Percentiles rank a stretch among this genome's conserved stretches.
phyloP scores from a whole-genome alignment of 257 asterid genomes.

The Scutellaria baicalensis region DNA sequence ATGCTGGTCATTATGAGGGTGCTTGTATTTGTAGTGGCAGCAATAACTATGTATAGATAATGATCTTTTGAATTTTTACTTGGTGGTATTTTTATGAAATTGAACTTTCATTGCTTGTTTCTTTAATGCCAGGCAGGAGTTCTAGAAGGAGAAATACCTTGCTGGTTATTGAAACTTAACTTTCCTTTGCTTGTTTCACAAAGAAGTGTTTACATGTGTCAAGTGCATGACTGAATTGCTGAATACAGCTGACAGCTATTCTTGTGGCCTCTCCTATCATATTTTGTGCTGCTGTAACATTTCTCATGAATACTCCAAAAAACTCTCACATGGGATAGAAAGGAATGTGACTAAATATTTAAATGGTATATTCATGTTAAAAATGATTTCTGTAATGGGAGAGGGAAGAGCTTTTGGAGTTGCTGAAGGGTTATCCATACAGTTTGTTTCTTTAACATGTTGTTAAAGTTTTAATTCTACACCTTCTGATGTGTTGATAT shows the following conservation, averaged over 20 bases:
- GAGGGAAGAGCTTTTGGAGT: not conserved
- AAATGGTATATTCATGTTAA: not conserved
- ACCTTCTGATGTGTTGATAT: not conserved
- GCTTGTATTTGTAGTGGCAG: too few relatives aligned
- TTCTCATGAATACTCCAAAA: not conserved
- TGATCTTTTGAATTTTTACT: too few relatives aligned
- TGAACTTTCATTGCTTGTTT: too few relatives aligned
- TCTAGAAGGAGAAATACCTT: too few relatives aligned
- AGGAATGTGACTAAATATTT: not conserved
- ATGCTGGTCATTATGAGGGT: too few relatives aligned
- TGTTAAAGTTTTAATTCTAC: not conserved
- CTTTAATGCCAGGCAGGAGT: too few relatives aligned
- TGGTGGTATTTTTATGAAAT: too few relatives aligned
- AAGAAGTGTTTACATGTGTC: too few relatives aligned
- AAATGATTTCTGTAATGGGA: not conserved
- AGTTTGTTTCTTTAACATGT: not conserved
- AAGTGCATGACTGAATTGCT: conserved; percentile 1
- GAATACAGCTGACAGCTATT: not conserved
- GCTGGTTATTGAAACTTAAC: too few relatives aligned
- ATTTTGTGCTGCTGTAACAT: not conserved
- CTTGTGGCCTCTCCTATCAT: not conserved
- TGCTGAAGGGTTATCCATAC: not conserved
- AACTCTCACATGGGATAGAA: not conserved
- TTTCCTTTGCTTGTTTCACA: too few relatives aligned
- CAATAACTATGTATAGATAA: too few relatives aligned